Evolutionary conservation across 2,329 filamentous ascomycete genomes (phyloP).

Genomic region (Ilyonectria sp.): DNA sequence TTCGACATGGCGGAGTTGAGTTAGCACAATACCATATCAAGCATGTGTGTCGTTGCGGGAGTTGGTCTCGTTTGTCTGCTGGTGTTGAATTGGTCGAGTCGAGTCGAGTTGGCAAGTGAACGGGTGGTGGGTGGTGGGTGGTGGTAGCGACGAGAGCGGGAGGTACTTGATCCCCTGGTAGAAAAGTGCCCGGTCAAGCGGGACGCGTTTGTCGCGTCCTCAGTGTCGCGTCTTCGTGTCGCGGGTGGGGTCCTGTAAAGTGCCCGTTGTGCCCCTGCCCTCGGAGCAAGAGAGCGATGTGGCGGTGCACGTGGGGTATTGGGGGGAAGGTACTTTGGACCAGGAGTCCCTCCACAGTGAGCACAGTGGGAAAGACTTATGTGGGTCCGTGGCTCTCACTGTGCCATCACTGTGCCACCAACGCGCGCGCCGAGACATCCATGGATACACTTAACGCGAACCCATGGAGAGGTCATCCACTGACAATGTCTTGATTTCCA

Average conservation of each 20-base stretch:
- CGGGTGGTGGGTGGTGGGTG: neutral
- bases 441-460: conserved; percentile 4
- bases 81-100: conserved; percentile 21
- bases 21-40: conserved; percentile 45
- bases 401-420: neutral
- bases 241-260: conserved; percentile 21
- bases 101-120: conserved; percentile 17
- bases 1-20: conserved; percentile 54
- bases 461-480: neutral
- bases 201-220: conserved; percentile 26
- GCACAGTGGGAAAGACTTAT: conserved; percentile 13
- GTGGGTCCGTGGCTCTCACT: neutral
- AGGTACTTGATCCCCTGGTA: conserved; percentile 19
- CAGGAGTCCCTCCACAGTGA: conserved; percentile 7
- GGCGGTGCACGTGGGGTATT: conserved; percentile 9
- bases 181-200: conserved; percentile 31
- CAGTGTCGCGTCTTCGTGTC: conserved; percentile 16
- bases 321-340: neutral
- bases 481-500: conserved; percentile 11
- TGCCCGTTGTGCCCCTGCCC: conserved; percentile 10
- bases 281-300: conserved; percentile 7
- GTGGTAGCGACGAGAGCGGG: neutral
- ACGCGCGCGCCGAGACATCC: neutral
- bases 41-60: neutral
- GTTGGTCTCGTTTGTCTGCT: neutral